A percentile compares a stretch with the other conserved stretches of the same genome.
phyloP scores from a whole-genome alignment of 2,329 filamentous ascomycete species.

The Colletotrichum eleusines region DNA sequence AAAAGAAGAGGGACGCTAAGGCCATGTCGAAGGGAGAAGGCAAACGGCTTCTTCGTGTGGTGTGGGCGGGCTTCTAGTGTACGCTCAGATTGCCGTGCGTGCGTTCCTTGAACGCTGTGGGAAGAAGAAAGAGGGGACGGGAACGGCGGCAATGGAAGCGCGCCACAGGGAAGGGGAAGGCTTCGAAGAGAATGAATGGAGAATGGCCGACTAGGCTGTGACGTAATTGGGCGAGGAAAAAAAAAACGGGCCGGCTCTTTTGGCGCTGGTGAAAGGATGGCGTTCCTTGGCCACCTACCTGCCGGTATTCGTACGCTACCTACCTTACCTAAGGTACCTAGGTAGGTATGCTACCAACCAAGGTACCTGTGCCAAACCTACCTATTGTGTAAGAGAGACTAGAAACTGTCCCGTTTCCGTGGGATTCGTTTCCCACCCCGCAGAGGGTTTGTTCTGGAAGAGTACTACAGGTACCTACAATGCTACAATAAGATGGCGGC shows the following conservation, averaged over 20 bases:
- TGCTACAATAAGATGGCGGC: background rate
- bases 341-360: no score
- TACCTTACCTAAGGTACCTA: no score
- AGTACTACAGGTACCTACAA: no score
- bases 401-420: no score
- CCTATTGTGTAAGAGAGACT: no score
- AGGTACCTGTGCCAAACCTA: no score
- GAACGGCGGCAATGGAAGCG: no score
- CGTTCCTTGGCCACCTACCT: no score
- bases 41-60: background rate
- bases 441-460: conserved; percentile 5
- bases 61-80: no score
- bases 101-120: background rate
- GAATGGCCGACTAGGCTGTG: conserved; percentile 10
- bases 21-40: background rate
- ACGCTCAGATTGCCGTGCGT: background rate
- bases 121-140: no score
- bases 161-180: background rate
- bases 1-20: background rate
- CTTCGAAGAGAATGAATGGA: background rate
- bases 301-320: no score
- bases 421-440: no score
- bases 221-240: conserved; percentile 24
- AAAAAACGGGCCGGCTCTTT: conserved; percentile 28
- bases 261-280: background rate